Percentiles rank a stretch among this genome's conserved stretches.
phyloP scores from a whole-genome alignment of 2,329 filamentous ascomycete species.

The Leptographium wingfieldii region DNA sequence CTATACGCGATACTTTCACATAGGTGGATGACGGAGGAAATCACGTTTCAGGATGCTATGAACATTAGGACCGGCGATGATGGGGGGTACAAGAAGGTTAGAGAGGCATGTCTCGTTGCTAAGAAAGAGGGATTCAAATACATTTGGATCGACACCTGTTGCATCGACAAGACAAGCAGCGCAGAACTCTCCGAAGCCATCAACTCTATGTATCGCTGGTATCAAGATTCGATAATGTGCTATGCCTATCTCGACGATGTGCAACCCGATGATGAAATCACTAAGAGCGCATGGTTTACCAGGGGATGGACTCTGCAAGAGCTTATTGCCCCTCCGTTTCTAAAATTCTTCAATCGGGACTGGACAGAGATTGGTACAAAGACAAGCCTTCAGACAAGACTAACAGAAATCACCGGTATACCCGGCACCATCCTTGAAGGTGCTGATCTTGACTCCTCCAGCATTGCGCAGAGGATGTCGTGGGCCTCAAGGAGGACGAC shows the following conservation, averaged over 20 bases:
- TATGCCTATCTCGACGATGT: not conserved
- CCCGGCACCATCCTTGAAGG: not conserved
- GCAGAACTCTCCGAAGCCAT: not conserved
- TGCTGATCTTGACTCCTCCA: not conserved
- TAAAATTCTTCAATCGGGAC: not conserved
- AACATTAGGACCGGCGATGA: not conserved
- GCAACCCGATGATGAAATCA: too few species aligned
- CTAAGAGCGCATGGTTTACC: not conserved
- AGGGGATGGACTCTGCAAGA: not conserved
- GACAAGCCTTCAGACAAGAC: not conserved
- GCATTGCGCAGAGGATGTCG: not conserved
- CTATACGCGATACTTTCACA: not conserved
- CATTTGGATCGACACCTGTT: not conserved
- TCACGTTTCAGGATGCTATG: not conserved
- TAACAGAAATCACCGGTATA: not conserved
- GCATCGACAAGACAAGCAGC: not conserved
- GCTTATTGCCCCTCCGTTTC: not conserved
- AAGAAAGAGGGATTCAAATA: not conserved
- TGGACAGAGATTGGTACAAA: not conserved
- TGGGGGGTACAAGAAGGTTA: not conserved
- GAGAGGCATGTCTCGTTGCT: not conserved
- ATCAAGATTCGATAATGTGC: not conserved
- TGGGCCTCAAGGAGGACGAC: not conserved
- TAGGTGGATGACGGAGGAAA: not conserved
- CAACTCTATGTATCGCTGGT: not conserved